A percentile compares a stretch with the other conserved stretches of the same genome.
Conservation (phyloP, 495 filamentous ascomycete species). For the Achaetomiella virescens region DNA sequence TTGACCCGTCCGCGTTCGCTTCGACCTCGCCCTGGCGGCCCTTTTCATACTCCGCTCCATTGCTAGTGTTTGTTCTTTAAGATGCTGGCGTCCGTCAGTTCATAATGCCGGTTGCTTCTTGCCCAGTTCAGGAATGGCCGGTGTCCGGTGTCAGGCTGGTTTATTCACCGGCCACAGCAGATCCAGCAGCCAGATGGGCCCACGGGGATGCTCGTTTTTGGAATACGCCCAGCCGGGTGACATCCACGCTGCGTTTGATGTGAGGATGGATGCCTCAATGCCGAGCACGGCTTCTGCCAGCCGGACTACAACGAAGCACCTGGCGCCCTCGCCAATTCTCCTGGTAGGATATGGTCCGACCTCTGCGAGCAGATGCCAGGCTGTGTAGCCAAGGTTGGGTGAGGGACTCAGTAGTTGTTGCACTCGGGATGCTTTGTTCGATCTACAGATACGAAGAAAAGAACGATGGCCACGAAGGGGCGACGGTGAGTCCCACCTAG, state of each 20-base stretch:
- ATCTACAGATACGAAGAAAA: constrained; percentile 48
- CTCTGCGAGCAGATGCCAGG: constrained; percentile 50
- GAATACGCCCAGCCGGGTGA: constrained; percentile 32
- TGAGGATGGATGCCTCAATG: constrained; percentile 47
- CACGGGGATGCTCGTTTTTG: constrained; percentile 32
- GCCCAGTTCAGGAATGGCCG: constrained; percentile 26
- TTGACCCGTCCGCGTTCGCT: not conserved
- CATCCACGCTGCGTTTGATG: constrained; percentile 36
- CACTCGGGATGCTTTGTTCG: constrained; percentile 44
- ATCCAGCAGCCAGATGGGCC: constrained; percentile 26
- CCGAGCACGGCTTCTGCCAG: constrained; percentile 46
- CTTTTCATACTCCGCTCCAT: not conserved
- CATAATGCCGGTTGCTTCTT: constrained; percentile 18
- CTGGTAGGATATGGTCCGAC: constrained; percentile 48
- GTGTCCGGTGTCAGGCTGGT: constrained; percentile 22
- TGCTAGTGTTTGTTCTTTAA: not conserved
- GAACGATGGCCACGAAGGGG: constrained; percentile 47
- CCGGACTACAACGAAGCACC: constrained; percentile 44
- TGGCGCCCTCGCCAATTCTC: constrained; percentile 41
- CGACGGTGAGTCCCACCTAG: constrained; percentile 30
- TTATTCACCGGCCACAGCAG: constrained; percentile 20
- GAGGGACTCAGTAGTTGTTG: constrained; percentile 43
- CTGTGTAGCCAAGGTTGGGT: constrained; percentile 42
- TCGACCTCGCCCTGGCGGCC: constrained; percentile 4
- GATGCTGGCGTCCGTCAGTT: not conserved